Conservation (phyloP, 1,284 basidiomycete species). For the Moesziomyces sp. region DNA sequence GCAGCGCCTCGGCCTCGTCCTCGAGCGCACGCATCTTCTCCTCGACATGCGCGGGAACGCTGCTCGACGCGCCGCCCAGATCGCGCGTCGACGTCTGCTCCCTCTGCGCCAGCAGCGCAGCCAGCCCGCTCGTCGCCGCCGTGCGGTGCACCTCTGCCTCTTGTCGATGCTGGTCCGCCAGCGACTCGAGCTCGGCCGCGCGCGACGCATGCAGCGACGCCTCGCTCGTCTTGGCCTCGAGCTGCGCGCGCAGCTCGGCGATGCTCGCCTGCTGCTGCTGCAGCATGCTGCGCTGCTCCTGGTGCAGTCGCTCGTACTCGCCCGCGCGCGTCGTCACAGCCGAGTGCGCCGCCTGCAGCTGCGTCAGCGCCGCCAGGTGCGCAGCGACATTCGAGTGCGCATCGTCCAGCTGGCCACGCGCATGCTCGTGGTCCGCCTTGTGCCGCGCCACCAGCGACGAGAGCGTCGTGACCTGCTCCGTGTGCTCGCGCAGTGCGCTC, state of each 20-base stretch:
- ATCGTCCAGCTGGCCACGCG: constrained; percentile 79
- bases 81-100: constrained; percentile 46
- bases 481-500: constrained; percentile 79
- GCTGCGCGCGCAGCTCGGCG: constrained; percentile 78
- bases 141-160: constrained; percentile 63
- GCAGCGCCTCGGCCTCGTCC: constrained; percentile 60
- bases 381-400: constrained; percentile 74
- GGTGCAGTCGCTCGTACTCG: constrained; percentile 82
- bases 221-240: constrained; percentile 71
- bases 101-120: constrained; percentile 58
- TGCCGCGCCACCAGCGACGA: constrained; percentile 80
- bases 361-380: constrained; percentile 85
- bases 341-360: constrained; percentile 81
- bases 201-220: constrained; percentile 73
- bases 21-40: constrained; percentile 62
- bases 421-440: constrained; percentile 80
- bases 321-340: constrained; percentile 80
- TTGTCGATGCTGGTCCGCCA: constrained; percentile 72
- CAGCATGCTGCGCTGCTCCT: constrained; percentile 57
- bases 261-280: constrained; percentile 72
- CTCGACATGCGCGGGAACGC: constrained; percentile 50
- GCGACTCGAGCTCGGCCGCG: constrained; percentile 80
- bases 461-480: constrained; percentile 79
- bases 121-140: constrained; percentile 59
- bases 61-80: constrained; percentile 13